Evolutionary conservation across 306 rosid species (phyloP).

Genomic region (Prosopis cineraria): DNA sequence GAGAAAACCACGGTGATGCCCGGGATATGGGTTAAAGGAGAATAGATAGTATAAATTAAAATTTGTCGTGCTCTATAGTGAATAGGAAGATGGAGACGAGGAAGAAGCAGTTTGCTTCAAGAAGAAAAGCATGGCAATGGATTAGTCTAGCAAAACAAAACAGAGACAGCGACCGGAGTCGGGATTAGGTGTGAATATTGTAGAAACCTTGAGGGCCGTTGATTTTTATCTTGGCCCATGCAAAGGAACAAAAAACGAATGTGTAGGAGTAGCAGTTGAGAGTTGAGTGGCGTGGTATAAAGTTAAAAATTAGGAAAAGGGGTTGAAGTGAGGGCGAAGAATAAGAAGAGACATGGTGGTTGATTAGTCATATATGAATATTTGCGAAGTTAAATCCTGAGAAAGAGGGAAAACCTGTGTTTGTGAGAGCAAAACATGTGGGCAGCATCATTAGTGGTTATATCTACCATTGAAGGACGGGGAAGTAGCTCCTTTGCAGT

Average conservation of each 20-base stretch:
- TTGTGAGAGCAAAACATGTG: neutral
- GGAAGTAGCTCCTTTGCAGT: neutral
- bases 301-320: neutral
- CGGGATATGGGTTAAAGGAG: neutral
- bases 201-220: constrained; percentile 22
- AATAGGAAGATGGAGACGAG: neutral
- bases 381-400: neutral
- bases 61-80: neutral
- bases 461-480: neutral
- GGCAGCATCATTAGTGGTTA: neutral
- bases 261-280: neutral
- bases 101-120: neutral
- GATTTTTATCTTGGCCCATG: too few relatives aligned
- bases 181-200: neutral
- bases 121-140: neutral
- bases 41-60: neutral
- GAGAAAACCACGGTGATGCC: too few relatives aligned
- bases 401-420: too few relatives aligned
- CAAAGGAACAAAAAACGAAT: neutral
- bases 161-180: neutral
- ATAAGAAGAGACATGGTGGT: neutral
- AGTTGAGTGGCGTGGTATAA: neutral
- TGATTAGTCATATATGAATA: neutral
- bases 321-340: too few relatives aligned
- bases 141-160: neutral